Percentiles rank a stretch among this genome's conserved stretches.
Evolutionary conservation across 768 basidiomycete species (phyloP).

Genomic region (Clathrus columnatus): DNA sequence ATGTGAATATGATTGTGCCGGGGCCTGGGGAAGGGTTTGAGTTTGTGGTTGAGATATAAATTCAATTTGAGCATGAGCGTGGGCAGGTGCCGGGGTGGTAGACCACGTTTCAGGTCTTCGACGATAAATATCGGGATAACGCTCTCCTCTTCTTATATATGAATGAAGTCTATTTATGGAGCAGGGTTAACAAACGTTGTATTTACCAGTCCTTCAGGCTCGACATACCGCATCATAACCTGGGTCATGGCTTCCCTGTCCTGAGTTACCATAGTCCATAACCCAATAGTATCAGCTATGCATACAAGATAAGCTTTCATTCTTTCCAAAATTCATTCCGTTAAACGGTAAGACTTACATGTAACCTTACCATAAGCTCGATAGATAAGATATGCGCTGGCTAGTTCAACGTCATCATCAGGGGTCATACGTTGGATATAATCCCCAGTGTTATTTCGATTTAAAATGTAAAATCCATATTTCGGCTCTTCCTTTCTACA

Average conservation of each 20-base stretch:
- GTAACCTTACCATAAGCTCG: conserved; percentile 68
- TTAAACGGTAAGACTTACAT: conserved; percentile 13
- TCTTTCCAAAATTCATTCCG: not conserved
- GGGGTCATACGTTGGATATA: conserved; percentile 68
- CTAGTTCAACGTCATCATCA: conserved; percentile 61
- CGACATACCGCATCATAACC: conserved; percentile 54
- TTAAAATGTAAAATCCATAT: conserved; percentile 79
- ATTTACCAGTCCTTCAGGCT: not conserved
- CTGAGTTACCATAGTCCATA: conserved; percentile 69
- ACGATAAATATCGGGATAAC: conserved; percentile 60
- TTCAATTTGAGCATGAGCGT: conserved; percentile 22
- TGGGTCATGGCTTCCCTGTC: conserved; percentile 64
- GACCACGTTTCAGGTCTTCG: conserved; percentile 41
- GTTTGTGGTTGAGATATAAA: not conserved
- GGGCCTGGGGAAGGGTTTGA: conserved; percentile 17
- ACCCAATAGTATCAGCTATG: conserved; percentile 40
- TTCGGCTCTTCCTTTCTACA: conserved; percentile 66
- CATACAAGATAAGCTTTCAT: not conserved
- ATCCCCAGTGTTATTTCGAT: conserved; percentile 72
- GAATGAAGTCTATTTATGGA: conserved; percentile 49
- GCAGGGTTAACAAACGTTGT: not conserved
- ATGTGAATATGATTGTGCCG: too few relatives aligned
- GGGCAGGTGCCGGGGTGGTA: conserved; percentile 53
- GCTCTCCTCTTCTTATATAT: conserved; percentile 54
- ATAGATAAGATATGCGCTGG: conserved; percentile 63